Evolutionary conservation across 2,329 filamentous ascomycete genomes (phyloP).

Genomic region (Aureobasidium sp.): DNA sequence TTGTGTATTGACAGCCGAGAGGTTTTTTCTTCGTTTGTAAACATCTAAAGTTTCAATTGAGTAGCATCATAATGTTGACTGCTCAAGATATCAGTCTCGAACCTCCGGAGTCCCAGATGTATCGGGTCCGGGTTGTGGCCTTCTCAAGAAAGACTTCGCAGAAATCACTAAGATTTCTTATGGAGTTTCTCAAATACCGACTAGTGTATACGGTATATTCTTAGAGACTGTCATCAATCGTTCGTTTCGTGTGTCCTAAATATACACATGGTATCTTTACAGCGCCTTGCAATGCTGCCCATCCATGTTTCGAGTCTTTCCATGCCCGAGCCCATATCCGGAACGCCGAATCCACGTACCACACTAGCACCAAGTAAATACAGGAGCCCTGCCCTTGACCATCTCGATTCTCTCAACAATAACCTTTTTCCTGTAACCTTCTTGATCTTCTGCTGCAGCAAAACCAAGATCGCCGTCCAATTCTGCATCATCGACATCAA

Average conservation of each 20-base stretch:
- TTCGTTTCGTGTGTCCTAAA: not conserved
- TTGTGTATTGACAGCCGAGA: too few species aligned
- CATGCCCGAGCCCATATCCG: not conserved
- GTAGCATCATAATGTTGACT: too few species aligned
- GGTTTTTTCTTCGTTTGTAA: too few species aligned
- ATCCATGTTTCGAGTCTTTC: not conserved
- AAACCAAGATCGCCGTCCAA: conserved; percentile 92
- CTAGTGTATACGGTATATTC: not conserved
- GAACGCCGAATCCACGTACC: not conserved
- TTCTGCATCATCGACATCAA: conserved; percentile 38
- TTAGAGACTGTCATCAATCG: not conserved
- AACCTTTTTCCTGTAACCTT: conserved; percentile 82
- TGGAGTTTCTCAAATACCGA: not conserved
- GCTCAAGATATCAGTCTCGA: not conserved
- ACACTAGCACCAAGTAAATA: conserved; percentile 87
- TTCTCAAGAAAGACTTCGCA: not conserved
- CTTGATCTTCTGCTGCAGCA: conserved; percentile 87
- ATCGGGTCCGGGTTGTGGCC: not conserved
- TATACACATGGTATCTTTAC: not conserved
- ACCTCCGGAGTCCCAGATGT: not conserved
- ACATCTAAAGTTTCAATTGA: too few species aligned
- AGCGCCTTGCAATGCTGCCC: conserved; percentile 2
- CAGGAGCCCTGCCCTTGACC: conserved; percentile 88
- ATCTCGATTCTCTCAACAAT: conserved; percentile 95
- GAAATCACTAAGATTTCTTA: too few species aligned